A percentile compares a stretch with the other conserved stretches of the same genome.
Conservation (phyloP, 2,329 filamentous ascomycete genomes). For the Apiospora kogelbergensis region DNA sequence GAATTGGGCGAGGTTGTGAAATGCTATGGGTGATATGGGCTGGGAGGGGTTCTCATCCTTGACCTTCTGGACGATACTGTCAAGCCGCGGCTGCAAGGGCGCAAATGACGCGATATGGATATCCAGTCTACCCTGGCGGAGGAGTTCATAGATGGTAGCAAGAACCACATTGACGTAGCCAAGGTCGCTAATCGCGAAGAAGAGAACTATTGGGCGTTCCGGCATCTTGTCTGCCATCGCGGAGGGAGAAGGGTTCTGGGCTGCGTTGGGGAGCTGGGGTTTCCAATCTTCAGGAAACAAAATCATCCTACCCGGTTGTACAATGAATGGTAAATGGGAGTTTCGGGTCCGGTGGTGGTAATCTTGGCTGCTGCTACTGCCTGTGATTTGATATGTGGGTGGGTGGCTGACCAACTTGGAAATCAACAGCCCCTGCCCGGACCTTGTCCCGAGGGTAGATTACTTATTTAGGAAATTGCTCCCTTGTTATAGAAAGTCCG, state of each 20-base stretch:
- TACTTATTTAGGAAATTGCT: neutral
- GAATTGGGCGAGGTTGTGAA: conserved; percentile 4
- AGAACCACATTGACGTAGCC: conserved; percentile 7
- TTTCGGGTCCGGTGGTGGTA: no score
- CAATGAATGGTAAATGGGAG: neutral
- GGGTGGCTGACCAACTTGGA: no score
- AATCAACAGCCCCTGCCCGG: no score
- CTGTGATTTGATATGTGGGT: no score
- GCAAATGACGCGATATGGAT: conserved; percentile 5
- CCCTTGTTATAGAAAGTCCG: neutral
- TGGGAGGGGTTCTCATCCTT: neutral
- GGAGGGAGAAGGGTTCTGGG: neutral
- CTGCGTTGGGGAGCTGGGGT: neutral
- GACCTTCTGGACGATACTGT: conserved; percentile 2
- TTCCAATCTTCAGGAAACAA: conserved; percentile 7
- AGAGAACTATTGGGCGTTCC: neutral
- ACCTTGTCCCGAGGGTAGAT: neutral
- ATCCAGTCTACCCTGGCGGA: neutral
- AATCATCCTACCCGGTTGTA: neutral
- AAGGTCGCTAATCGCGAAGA: conserved; percentile 4
- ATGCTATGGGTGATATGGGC: neutral
- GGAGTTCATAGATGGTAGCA: conserved; percentile 1
- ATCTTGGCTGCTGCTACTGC: no score
- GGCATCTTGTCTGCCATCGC: neutral
- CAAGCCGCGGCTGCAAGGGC: conserved; percentile 4